Evolutionary conservation across 768 basidiomycete genomes (phyloP), one percentile per base, ranked within the genome.

Genomic region (Lactarius hengduanensis): DNA sequence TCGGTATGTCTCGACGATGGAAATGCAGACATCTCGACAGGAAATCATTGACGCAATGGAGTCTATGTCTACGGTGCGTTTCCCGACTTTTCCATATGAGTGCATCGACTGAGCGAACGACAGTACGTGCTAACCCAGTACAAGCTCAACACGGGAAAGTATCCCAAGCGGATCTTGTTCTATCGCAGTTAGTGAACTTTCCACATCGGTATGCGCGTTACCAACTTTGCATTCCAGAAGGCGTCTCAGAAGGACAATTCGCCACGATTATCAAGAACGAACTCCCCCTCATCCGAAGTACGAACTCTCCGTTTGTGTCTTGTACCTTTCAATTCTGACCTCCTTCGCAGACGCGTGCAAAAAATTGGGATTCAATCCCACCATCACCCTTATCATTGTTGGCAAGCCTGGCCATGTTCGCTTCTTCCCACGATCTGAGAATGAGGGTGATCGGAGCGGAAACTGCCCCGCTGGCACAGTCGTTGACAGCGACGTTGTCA

Each of bases 391-490:
- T 26, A 83, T 93, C 59, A 80, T 94, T 30, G 92, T 94, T 8
- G 90, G 90, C 16, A 94, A 94, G 73, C 82, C 88, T 3, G 88
- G 90, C 73, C 88, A 88, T 59, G 80, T 87, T 59, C 79, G 85
- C 72, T 83, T 88, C 75, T 88, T 89, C 78, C 86, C 86, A 0
- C 71, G 63, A 40, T 72, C 73, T 7, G 83, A 88, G 9, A 83
- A n/a, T n/a, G n/a, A n/a, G n/a, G n/a, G 78, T 0, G 91, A 93
- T 69, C 81, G 78, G 61, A 89, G 85, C 63, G 88, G 86, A 2
- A 94, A 94, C 71, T 87, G 86, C 70, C 84, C 82, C 1, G 89
- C 92, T 0, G 92, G 92, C 9, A 90, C 91, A 0, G 89, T 94
- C 16, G 82, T 92, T 26, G 92, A 94, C 71, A 79, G 79, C 1